Evolutionary conservation across 2,329 filamentous ascomycete species (phyloP), one percentile per base, ranked within the genome.

Genomic region (Nemania abortiva): DNA sequence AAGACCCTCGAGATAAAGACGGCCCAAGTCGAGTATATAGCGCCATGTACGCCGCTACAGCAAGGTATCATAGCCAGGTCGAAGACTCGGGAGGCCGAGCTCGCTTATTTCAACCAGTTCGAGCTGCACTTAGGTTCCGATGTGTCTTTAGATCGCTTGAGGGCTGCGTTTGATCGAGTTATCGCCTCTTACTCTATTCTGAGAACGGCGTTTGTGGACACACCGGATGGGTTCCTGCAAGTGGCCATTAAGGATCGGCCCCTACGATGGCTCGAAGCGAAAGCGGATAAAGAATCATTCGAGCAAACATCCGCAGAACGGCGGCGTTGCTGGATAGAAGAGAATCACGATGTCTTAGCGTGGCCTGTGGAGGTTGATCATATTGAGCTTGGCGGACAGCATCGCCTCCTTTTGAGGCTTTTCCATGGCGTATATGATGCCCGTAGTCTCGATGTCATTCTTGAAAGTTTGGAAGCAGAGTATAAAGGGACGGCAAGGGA

Each of bases 341-440:
- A 76, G 0, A 92, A 92, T 68, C 75, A 77, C 4, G 76, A 80
- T 1, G 80, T 87, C 3, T 70, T 91, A 1, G 73, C 75, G 1
- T 79, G 78, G 6, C 90, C 90, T 0, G 77, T 91, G 4, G 83
- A 89, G 62, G 70, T 89, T 1, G 76, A 86, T 1, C 63, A 86
- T 0, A 68, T 88, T 2, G 65, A 72, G 0, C 56, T 76, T 5
- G 61, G 66, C 0, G 72, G 71, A 0, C 73, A 72, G 1, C 74
- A 74, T 6, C 70, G 84, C 0, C 79, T 97, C 37, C 80, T 85
- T 2, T 75, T 97, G 2, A 87, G 91, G 54, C 90, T 97, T 0
- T 97, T 97, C 80, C 95, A 98, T 77, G 94, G 88, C 0, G 79
- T 97, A 0, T 98, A 98, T 74, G 95, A 98, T 79, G 95, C 94